Base-by-base conservation (phyloP, 768 basidiomycete genomes). In the Tylopilus intermedius region DNA sequence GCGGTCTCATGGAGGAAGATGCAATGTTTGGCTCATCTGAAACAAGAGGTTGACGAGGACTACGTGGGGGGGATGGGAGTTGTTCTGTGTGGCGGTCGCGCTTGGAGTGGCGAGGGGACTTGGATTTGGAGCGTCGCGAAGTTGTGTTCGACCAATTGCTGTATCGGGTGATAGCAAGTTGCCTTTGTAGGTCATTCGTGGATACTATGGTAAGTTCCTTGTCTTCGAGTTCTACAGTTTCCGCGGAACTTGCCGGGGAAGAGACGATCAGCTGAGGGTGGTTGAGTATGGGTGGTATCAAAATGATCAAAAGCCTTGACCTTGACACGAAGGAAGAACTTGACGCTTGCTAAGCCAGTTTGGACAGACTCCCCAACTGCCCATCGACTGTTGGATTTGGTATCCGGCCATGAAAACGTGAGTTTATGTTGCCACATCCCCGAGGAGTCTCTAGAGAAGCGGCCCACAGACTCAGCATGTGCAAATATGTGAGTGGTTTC, bases 281-380 rank as follows among this genome's bases (percentile, higher is more conserved):
- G 47, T 54, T 58, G 48, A 67, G 54, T 39, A 44, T 26, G 39
- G 13, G 29, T 38, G 37, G 61, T 48, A 51, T 44, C 43, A 49
- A 35, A 49, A 48, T 11, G 53, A 54, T 44, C 33, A 39, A 58
- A 60, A 15, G n/a, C 1, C n/a, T 42, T 58, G 51, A 88, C 84
- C 79, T 87, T 88, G 58, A 84, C 74, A 42, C 81, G 79, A 59
- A 85, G 72, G 66, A 84, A 82, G 67, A 88, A 93, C 64, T 78
- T 79, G 49, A 90, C 79, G 48, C 79, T 77, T 13, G 79, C 82
- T 58, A 85, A 67, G 47, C 80, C 75, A 39, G 84, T 84, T 57
- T 77, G 74, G 58, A 89, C 79, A 26, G 86, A 85, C 73, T 90
- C 88, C 10, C 90, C 90, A 51, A 87, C 78, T 8, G 88, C 79